Base-by-base conservation (phyloP, 805 yeast species). In the Saccharomyces jurei region DNA sequence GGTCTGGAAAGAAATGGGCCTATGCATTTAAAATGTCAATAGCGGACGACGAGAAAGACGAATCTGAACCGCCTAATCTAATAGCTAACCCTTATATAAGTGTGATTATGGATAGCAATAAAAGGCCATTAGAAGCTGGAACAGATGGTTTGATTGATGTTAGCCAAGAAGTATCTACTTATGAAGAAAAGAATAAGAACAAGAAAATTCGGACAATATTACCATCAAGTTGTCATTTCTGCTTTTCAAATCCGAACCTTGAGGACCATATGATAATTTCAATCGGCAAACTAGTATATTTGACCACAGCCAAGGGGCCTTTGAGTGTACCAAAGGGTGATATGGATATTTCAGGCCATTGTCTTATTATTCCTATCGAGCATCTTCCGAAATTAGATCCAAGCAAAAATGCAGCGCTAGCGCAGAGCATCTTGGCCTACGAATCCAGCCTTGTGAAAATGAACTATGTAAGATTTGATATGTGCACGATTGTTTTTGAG, bases 291-390 rank as follows among this genome's bases (percentile, higher is more conserved):
- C 73, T 74, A 49, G 71, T 82, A 0, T 90, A 89, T 65, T 51
- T 90, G 54, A 84, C 97, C 0, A 75, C 84, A 14, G 95, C 96
- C 0, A 89, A 87, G 64, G 97, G 97, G 0, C 97, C 97, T 0
- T 69, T 90, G 21, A 80, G 87, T 1, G 69, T 77, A 28, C 80
- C 84, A 0, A 72, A 73, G 13, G 70, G 71, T 3, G 69, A 78
- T 3, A 71, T 77, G 63, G 71, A 74, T 8, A 83, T 87, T 63
- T 81, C 95, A 0, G 96, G 95, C 0, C 97, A 90, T 72, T 87
- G 88, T 25, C 73, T 90, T 47, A 76, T 91, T 8, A 81, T 89
- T 11, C 95, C 97, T 0, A 79, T 91, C 21, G 82, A 84, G 22
- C 97, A 90, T 66, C 73, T 75, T 8, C 78, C 96, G 0, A 77